These are phyloP conservation scores for Gardenia jasminoides DNA, from an alignment of 257 asterid species.

Conservation along the genomic window DNA sequence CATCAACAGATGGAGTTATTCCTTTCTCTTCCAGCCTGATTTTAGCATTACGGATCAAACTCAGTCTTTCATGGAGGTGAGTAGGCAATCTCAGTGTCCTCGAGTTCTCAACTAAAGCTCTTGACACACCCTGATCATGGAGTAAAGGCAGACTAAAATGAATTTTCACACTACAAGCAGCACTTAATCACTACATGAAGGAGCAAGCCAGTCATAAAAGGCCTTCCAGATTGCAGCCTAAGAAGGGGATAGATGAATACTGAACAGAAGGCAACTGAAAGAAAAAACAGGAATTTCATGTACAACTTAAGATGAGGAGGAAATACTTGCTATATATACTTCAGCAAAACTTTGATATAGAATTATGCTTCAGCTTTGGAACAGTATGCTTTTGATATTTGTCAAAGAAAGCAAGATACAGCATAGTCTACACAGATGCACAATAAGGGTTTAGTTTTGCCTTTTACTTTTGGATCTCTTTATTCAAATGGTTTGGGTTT, in stretches of 20 bases:
- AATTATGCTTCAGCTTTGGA: neutral
- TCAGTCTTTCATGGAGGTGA: conserved; percentile 77
- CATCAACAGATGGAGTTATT: conserved; percentile 78
- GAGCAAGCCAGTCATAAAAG: neutral
- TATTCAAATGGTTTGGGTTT: neutral
- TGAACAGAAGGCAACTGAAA: neutral
- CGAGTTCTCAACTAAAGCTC: conserved; percentile 79
- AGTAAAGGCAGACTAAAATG: neutral
- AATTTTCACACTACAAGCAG: neutral
- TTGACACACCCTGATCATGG: conserved; percentile 75
- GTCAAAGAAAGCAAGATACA: too few relatives aligned
- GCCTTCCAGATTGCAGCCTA: neutral
- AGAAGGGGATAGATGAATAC: neutral
- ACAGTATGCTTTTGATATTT: neutral
- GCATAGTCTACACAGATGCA: neutral
- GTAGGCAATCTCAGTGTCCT: conserved; percentile 82
- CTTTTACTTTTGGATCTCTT: neutral
- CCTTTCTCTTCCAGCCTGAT: conserved; percentile 72
- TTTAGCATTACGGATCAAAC: conserved; percentile 84
- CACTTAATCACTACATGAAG: neutral
- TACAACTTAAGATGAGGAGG: neutral
- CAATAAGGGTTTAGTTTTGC: neutral
- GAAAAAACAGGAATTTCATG: neutral
- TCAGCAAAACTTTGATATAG: neutral
- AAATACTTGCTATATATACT: neutral